A percentile compares a stretch with the other conserved stretches of the same genome.
Evolutionary conservation across 345 rosid species (phyloP).

Genomic region (Brassica incana): DNA sequence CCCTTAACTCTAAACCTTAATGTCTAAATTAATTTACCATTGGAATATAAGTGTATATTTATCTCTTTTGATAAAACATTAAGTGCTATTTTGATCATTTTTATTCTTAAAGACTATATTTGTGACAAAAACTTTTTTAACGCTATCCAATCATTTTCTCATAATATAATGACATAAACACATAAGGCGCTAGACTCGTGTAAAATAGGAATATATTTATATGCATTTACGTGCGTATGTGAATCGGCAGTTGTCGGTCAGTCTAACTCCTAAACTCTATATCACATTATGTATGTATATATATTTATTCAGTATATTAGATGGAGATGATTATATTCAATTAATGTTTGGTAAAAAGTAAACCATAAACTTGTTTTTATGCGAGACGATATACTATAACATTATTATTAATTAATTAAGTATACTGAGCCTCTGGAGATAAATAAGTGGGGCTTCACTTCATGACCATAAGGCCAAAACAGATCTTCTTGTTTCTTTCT

Average conservation of each 20-base stretch:
- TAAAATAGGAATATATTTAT: slow-evolving; percentile 45
- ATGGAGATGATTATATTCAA: neutral
- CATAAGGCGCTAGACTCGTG: slow-evolving; percentile 34
- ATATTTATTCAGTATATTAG: neutral
- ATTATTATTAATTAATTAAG: neutral
- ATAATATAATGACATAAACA: neutral
- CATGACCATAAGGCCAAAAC: slow-evolving; percentile 26
- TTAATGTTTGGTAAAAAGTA: neutral
- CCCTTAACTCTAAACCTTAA: too few species aligned
- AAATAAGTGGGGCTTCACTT: slow-evolving; percentile 35
- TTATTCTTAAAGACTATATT: too few species aligned
- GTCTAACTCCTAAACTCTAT: slow-evolving; percentile 30
- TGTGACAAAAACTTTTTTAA: too few species aligned
- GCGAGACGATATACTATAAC: neutral
- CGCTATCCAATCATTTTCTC: too few species aligned
- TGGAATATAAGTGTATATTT: too few species aligned
- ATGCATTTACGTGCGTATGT: slow-evolving; percentile 74
- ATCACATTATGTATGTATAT: neutral
- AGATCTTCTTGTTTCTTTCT: slow-evolving; percentile 9
- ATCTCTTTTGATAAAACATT: too few species aligned
- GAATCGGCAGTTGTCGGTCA: slow-evolving; percentile 68
- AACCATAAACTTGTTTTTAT: neutral
- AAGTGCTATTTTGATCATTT: too few species aligned
- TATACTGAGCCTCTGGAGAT: slow-evolving; percentile 4
- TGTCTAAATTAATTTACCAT: too few species aligned